Percentiles rank a stretch among this genome's conserved stretches.
Conservation (phyloP, 2,329 filamentous ascomycete species). For the Geosmithia flava region DNA sequence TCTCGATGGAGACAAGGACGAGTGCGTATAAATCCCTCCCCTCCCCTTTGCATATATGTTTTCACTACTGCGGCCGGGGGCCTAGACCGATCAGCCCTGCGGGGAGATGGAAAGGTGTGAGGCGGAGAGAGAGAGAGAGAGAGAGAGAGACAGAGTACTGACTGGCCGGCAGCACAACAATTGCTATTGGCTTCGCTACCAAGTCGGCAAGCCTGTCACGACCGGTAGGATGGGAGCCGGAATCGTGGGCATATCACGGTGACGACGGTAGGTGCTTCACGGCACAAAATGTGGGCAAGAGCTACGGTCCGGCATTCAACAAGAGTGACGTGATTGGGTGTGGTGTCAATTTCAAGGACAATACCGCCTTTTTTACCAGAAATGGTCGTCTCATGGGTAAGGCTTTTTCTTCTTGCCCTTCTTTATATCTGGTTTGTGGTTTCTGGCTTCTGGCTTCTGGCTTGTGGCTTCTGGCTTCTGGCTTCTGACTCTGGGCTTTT, state of each 20-base stretch:
- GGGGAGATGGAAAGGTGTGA: too few species aligned
- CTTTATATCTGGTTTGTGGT: background rate
- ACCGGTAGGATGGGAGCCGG: slow-evolving; percentile 54
- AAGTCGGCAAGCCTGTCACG: slow-evolving; percentile 40
- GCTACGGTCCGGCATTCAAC: slow-evolving; percentile 44
- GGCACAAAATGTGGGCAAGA: slow-evolving; percentile 41
- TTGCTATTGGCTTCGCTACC: slow-evolving; percentile 50
- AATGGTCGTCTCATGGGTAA: slow-evolving; percentile 46
- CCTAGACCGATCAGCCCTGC: too few species aligned
- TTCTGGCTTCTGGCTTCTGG: slow-evolving; percentile 7
- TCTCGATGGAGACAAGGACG: slow-evolving; percentile 36
- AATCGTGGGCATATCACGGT: slow-evolving; percentile 58
- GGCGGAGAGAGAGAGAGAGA: too few species aligned
- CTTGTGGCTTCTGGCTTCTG: slow-evolving; percentile 6
- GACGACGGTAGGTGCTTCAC: slow-evolving; percentile 53
- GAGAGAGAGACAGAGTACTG: too few species aligned
- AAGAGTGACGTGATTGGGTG: slow-evolving; percentile 49
- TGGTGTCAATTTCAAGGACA: slow-evolving; percentile 52
- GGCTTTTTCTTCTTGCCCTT: too few species aligned
- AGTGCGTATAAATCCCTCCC: too few species aligned
- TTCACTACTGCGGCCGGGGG: too few species aligned
- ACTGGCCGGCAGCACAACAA: slow-evolving; percentile 27
- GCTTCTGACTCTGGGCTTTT: background rate
- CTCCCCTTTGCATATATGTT: background rate
- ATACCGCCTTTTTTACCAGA: slow-evolving; percentile 57